Conservation (phyloP, 2,329 filamentous ascomycete species). For the Nakataea oryzae region DNA sequence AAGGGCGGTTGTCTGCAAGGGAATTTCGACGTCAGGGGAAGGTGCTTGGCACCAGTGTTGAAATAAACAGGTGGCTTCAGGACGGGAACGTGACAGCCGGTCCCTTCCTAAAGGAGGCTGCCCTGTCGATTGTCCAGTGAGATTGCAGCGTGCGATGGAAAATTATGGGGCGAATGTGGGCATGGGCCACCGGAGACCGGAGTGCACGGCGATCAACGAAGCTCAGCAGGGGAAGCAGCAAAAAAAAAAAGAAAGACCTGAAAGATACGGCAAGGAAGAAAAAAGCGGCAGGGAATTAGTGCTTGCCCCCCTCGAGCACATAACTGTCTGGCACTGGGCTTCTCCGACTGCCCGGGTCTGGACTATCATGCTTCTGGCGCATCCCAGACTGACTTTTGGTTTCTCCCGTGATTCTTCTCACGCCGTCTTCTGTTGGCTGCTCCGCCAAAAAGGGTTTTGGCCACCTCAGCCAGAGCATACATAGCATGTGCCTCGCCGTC, state of each 20-base stretch:
- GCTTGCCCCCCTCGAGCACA: too few species aligned
- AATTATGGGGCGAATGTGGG: neutral
- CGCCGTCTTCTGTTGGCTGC: too few species aligned
- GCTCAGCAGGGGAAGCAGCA: neutral
- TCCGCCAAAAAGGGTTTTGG: too few species aligned
- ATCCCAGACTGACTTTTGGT: neutral
- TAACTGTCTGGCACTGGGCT: too few species aligned
- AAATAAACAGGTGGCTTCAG: slow-evolving; percentile 4
- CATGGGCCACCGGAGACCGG: neutral
- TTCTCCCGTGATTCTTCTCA: neutral
- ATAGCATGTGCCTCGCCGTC: neutral
- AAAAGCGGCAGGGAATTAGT: neutral
- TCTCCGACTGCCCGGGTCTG: too few species aligned
- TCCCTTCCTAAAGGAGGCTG: neutral
- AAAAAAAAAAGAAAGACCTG: neutral
- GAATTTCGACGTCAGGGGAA: neutral
- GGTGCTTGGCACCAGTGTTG: neutral
- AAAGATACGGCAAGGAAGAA: neutral
- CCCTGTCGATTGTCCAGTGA: neutral
- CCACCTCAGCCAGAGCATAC: neutral
- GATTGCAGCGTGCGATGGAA: neutral
- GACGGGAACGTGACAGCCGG: neutral
- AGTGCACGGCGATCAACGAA: neutral
- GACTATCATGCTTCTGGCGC: neutral
- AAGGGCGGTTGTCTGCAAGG: neutral